phyloP scores from a whole-genome alignment of 495 filamentous ascomycete genomes.

The Penicillium egyptiacum region DNA sequence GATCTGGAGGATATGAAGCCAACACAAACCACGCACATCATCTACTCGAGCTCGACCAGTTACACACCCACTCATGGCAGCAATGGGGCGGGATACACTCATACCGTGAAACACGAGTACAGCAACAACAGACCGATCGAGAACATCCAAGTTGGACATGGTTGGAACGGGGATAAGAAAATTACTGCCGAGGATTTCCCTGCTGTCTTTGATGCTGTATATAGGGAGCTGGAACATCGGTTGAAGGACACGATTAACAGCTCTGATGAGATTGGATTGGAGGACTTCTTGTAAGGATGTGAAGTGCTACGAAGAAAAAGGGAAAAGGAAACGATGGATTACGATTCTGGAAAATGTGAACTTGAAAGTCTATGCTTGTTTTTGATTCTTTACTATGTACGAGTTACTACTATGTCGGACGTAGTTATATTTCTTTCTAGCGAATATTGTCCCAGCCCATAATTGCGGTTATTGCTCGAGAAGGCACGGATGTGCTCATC shows the following conservation, averaged over 20 bases:
- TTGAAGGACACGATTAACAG: constrained; percentile 31
- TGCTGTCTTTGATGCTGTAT: constrained; percentile 25
- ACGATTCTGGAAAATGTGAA: constrained; percentile 1
- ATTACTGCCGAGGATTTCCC: constrained; percentile 23
- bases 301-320: neutral
- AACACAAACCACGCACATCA: constrained; percentile 11
- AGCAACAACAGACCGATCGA: constrained; percentile 15
- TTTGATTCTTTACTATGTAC: neutral
- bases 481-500: too few relatives aligned
- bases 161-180: constrained; percentile 15
- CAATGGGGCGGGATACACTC: constrained; percentile 9
- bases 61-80: constrained; percentile 1
- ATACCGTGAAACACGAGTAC: constrained; percentile 14
- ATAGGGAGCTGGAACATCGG: constrained; percentile 20
- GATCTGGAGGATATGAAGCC: neutral
- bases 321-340: neutral
- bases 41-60: constrained; percentile 5
- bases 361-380: neutral
- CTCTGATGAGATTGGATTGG: constrained; percentile 36
- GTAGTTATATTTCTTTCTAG: neutral
- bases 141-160: constrained; percentile 24
- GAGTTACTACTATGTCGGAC: neutral
- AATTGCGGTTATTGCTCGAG: neutral
- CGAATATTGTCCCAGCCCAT: too few relatives aligned
- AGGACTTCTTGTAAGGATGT: neutral